Base-by-base conservation (phyloP, 768 basidiomycete genomes). In the Leccinum subtestaceum region DNA sequence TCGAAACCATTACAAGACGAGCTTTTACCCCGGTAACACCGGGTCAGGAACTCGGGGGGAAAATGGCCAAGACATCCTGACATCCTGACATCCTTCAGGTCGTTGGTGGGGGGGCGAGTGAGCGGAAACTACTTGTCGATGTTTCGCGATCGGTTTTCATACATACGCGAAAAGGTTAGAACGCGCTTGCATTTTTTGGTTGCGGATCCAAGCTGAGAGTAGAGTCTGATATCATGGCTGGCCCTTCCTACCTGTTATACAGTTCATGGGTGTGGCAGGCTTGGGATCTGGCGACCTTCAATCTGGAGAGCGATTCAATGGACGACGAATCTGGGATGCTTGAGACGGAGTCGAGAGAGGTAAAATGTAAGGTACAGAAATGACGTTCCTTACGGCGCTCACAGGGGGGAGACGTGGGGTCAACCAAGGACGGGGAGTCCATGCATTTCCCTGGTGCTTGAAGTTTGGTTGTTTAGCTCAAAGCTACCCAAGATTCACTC, bases 361-460 rank as follows among this genome's bases (percentile, higher is more conserved):
- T 17, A 10, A 10, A 19, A 49, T 52, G 10, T 32, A 56, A 49
- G 52, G 60, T 7, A 47, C 60, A 38, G 40, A 31, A 47, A 63
- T 62, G 60, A 17, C 10, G 4, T 34, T 50, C 11, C 54, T 57
- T 50, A 31, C 60, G 25, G 40, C 60, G 8, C 61, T 62, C 11
- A 40, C 52, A n/a, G 25, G 60, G 27, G 36, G 1, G 9, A 9
- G 36, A 45, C 27, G n/a, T 55, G 52, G 49, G 38, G 32, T 36
- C 48, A 31, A 29, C 9, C 38, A 2, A 21, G 19, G 53, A 25
- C 1, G 15, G 59, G 54, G 47, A 45, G 59, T 47, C 32, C 29
- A 32, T 48, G 45, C 7, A 45, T 53, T 25, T 38, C n/a, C 27
- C 40, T 21, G 58, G 21, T 23, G 34, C 9, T 17, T 38, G 15